Conservation (phyloP, 106 monocot genomes). For the Gastrodia elata region DNA sequence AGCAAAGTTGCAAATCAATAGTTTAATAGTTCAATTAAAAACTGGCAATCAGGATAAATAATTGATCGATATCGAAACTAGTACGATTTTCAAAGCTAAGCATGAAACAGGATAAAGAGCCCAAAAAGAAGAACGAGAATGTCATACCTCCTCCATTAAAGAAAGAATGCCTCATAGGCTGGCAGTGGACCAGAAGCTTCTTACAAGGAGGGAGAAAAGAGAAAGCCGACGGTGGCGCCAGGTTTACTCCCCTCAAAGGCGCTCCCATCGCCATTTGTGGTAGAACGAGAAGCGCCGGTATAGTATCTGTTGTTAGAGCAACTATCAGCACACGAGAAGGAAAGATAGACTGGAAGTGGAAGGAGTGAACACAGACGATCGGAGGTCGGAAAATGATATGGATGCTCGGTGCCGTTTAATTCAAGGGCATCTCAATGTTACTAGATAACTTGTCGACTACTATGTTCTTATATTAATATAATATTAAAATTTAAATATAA, state of each 20-base stretch:
- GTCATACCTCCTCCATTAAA: constrained; percentile 51
- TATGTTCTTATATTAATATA: too few species aligned
- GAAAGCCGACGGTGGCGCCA: constrained; percentile 21
- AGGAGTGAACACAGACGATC: too few species aligned
- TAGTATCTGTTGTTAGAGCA: neutral
- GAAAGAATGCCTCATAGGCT: constrained; percentile 38
- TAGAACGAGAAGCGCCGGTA: neutral
- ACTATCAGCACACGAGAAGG: neutral
- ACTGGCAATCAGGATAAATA: neutral
- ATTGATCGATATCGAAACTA: neutral
- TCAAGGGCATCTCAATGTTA: too few species aligned
- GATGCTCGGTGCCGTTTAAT: too few species aligned
- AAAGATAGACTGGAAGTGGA: neutral
- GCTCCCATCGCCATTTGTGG: constrained; percentile 46
- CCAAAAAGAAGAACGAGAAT: neutral
- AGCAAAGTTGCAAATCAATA: neutral
- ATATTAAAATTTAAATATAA: too few species aligned
- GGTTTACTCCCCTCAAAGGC: constrained; percentile 30
- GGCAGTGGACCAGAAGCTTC: constrained; percentile 15
- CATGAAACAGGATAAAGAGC: neutral
- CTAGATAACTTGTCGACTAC: too few species aligned
- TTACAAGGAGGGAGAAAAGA: constrained; percentile 14
- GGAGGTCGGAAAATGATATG: too few species aligned
- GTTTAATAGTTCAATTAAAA: neutral
- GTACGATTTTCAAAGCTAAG: neutral